Evolutionary conservation across 2,329 filamentous ascomycete genomes (phyloP).

Genomic region (Aspergillus pseudonomiae): DNA sequence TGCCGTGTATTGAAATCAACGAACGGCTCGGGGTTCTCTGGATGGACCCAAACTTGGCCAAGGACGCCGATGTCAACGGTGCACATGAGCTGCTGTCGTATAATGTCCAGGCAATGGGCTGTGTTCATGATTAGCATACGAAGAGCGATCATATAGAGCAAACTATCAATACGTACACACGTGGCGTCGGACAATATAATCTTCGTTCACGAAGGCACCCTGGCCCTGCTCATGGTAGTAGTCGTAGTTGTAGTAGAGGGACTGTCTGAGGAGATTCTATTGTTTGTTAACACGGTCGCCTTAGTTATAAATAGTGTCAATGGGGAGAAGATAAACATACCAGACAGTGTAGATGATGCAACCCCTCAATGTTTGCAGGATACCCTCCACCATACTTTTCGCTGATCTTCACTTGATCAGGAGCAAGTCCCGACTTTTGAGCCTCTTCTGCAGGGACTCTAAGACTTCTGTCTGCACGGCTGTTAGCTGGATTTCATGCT

Average conservation of each 20-base stretch:
- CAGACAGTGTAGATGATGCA: slow-evolving; percentile 54
- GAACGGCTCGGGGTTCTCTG: slow-evolving; percentile 53
- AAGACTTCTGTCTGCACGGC: slow-evolving; percentile 47
- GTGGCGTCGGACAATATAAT: slow-evolving; percentile 58
- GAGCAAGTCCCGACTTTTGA: slow-evolving; percentile 53
- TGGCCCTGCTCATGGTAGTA: slow-evolving; percentile 56
- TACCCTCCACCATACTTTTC: slow-evolving; percentile 62
- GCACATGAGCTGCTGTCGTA: slow-evolving; percentile 67
- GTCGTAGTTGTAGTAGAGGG: slow-evolving; percentile 62
- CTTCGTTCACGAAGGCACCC: slow-evolving; percentile 60
- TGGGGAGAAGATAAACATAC: slow-evolving; percentile 33
- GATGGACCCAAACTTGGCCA: slow-evolving; percentile 61
- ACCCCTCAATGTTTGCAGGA: slow-evolving; percentile 35
- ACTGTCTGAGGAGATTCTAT: slow-evolving; percentile 62
- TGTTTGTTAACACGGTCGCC: not conserved
- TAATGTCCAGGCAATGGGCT: slow-evolving; percentile 64
- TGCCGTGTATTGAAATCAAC: slow-evolving; percentile 67
- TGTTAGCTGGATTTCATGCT: not conserved
- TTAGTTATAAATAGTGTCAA: too few species aligned
- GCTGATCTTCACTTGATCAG: slow-evolving; percentile 59
- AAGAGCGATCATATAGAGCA: too few species aligned
- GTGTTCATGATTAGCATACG: not conserved
- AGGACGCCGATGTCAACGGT: slow-evolving; percentile 62
- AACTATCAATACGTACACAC: slow-evolving; percentile 53
- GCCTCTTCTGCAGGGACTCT: slow-evolving; percentile 56